Conservation (phyloP, 805 yeast genomes). For the Cyberlindnera petersonii region DNA sequence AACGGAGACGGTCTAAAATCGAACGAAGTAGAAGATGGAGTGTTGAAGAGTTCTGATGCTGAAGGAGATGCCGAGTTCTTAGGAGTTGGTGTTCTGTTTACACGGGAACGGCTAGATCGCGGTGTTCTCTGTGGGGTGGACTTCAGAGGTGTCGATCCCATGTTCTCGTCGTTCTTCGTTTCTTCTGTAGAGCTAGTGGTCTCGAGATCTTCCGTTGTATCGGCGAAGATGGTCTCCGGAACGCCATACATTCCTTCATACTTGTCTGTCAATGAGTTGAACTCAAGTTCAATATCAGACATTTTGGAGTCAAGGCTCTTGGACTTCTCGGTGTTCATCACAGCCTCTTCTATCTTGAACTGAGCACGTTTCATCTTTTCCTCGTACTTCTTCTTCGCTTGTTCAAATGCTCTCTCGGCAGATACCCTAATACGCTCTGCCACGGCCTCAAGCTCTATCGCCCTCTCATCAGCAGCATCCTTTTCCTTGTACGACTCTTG, state of each 20-base stretch:
- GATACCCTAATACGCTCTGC: conserved; percentile 13
- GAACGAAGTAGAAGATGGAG: conserved; percentile 2
- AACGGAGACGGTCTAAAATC: conserved; percentile 3
- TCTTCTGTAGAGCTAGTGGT: not conserved
- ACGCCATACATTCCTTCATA: conserved; percentile 1
- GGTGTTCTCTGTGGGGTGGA: not conserved
- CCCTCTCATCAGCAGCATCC: conserved; percentile 8
- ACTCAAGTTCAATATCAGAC: not conserved
- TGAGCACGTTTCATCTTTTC: conserved; percentile 9
- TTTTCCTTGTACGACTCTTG: conserved; percentile 3
- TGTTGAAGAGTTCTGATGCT: not conserved
- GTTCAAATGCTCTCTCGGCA: conserved; percentile 18
- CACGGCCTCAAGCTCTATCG: conserved; percentile 1
- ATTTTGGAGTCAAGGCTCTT: not conserved
- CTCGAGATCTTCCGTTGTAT: not conserved
- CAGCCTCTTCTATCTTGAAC: not conserved
- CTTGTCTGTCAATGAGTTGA: not conserved
- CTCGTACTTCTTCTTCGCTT: conserved; percentile 18
- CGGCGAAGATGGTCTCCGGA: not conserved
- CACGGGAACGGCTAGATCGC: not conserved
- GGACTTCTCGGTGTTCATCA: not conserved
- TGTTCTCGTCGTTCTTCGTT: too few relatives aligned
- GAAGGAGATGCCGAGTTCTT: not conserved
- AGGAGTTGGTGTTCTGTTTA: too few relatives aligned
- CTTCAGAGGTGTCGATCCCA: not conserved